Conservation (phyloP, 2,329 filamentous ascomycete species). For the Colletotrichum magnum region DNA sequence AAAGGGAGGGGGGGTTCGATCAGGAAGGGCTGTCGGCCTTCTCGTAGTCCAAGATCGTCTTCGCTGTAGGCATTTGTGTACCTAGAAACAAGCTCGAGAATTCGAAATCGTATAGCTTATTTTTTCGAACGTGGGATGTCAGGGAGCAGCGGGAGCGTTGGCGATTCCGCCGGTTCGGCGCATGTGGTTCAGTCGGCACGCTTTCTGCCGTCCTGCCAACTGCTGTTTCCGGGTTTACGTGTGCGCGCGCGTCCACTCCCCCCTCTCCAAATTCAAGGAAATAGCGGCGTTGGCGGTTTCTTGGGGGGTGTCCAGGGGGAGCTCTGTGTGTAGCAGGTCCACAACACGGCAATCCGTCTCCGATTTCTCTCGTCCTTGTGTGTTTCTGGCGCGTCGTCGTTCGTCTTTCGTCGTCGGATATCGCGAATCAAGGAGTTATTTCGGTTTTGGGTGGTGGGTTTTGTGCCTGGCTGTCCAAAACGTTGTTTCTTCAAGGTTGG, state of each 20-base stretch:
- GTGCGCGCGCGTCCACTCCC: background rate
- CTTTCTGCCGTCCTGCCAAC: constrained; percentile 29
- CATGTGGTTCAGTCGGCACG: constrained; percentile 23
- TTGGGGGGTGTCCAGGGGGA: constrained; percentile 1
- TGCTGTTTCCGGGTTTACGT: constrained; percentile 11
- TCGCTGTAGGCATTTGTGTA: constrained; percentile 31
- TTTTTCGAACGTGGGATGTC: constrained; percentile 9
- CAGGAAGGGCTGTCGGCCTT: constrained; percentile 33
- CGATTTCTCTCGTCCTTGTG: background rate
- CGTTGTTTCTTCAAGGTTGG: constrained; percentile 33
- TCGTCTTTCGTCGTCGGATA: constrained; percentile 20
- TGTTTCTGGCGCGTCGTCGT: background rate
- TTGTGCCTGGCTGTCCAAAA: constrained; percentile 24
- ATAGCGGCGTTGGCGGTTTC: constrained; percentile 15
- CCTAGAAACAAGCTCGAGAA: background rate
- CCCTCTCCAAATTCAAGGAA: background rate
- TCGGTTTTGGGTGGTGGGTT: background rate
- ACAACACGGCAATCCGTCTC: constrained; percentile 9
- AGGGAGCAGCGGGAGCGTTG: constrained; percentile 3
- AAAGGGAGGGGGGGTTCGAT: background rate
- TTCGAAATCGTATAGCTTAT: background rate
- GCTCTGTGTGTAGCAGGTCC: background rate
- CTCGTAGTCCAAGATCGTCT: constrained; percentile 25
- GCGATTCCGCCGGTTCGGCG: constrained; percentile 28
- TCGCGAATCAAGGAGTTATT: constrained; percentile 1